A percentile compares a stretch with the other conserved stretches of the same genome.
These are phyloP conservation scores for Aspergillus felis DNA, from an alignment of 2,329 filamentous ascomycete species.

Conservation along the genomic window DNA sequence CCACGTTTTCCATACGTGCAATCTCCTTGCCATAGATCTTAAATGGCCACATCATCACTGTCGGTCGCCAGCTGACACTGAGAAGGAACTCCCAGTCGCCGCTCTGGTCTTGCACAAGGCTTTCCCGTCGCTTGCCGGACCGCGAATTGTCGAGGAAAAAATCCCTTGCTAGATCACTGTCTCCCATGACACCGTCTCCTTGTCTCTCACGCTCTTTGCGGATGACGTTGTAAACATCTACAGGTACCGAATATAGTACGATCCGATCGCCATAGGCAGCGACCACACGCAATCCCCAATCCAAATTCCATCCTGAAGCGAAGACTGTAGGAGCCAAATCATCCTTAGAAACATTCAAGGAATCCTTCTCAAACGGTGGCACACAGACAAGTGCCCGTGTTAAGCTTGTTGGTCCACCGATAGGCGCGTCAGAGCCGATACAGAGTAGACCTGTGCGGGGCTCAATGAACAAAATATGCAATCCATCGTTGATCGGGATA, in stretches of 20 bases:
- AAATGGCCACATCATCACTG: conserved; percentile 46
- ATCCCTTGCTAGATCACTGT: conserved; percentile 30
- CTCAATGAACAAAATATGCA: conserved; percentile 63
- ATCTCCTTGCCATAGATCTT: conserved; percentile 49
- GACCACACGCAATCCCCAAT: conserved; percentile 56
- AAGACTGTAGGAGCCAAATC: conserved; percentile 50
- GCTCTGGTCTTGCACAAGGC: conserved; percentile 31
- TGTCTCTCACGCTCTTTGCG: conserved; percentile 31
- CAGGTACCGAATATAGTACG: conserved; percentile 59
- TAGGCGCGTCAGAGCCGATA: conserved; percentile 59
- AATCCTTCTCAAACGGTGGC: conserved; percentile 30
- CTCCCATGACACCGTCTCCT: conserved; percentile 29
- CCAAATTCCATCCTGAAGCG: conserved; percentile 53
- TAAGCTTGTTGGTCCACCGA: conserved; percentile 55
- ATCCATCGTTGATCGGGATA: conserved; percentile 61
- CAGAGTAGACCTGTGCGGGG: conserved; percentile 54
- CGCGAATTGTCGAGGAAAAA: conserved; percentile 30
- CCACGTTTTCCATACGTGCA: conserved; percentile 43
- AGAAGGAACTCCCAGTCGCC: conserved; percentile 41
- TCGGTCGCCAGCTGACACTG: conserved; percentile 34
- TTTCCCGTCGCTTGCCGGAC: conserved; percentile 25
- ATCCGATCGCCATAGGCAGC: conserved; percentile 52
- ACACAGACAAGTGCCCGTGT: conserved; percentile 57
- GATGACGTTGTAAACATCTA: conserved; percentile 49
- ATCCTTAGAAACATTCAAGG: conserved; percentile 10